Evolutionary conservation across 2,329 filamentous ascomycete species (phyloP).

Genomic region (Sarocladium kiliense): DNA sequence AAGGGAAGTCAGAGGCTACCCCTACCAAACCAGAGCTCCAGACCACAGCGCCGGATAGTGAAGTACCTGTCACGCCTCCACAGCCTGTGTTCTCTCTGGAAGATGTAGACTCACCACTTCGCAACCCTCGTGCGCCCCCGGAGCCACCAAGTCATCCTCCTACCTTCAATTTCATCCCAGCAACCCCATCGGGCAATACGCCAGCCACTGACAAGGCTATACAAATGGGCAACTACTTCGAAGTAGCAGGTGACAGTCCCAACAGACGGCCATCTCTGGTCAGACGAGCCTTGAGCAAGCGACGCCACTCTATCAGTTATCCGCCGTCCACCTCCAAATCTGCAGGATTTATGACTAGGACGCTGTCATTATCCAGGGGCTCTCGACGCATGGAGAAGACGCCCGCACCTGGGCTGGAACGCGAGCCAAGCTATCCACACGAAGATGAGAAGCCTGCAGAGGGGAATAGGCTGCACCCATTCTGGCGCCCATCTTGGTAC

Average conservation of each 20-base stretch:
- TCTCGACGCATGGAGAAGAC: background rate
- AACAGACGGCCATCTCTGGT: slow-evolving; percentile 45
- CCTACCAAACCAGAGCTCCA: background rate
- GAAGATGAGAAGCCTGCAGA: slow-evolving; percentile 44
- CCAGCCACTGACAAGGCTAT: slow-evolving; percentile 47
- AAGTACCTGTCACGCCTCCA: slow-evolving; percentile 45
- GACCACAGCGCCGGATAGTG: slow-evolving; percentile 18
- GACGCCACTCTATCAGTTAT: slow-evolving; percentile 39
- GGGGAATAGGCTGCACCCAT: slow-evolving; percentile 51
- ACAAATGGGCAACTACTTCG: slow-evolving; percentile 50
- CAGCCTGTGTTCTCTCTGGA: slow-evolving; percentile 43
- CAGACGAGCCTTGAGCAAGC: slow-evolving; percentile 46
- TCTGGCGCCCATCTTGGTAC: slow-evolving; percentile 53
- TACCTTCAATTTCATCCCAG: slow-evolving; percentile 55
- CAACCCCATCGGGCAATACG: slow-evolving; percentile 56
- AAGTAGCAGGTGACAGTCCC: slow-evolving; percentile 30
- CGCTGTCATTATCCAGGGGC: slow-evolving; percentile 44
- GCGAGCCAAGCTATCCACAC: slow-evolving; percentile 26
- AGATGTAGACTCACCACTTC: slow-evolving; percentile 55
- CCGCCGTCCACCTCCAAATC: slow-evolving; percentile 33
- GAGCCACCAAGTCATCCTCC: slow-evolving; percentile 39
- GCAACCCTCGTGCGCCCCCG: slow-evolving; percentile 57
- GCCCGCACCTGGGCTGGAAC: background rate
- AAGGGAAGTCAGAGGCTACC: too few relatives aligned
- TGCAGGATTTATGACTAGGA: slow-evolving; percentile 41